Percentiles rank a stretch among this genome's conserved stretches.
These are phyloP conservation scores for Aspergillus kassunensis DNA, from an alignment of 495 filamentous ascomycete genomes.

Conservation along the genomic window DNA sequence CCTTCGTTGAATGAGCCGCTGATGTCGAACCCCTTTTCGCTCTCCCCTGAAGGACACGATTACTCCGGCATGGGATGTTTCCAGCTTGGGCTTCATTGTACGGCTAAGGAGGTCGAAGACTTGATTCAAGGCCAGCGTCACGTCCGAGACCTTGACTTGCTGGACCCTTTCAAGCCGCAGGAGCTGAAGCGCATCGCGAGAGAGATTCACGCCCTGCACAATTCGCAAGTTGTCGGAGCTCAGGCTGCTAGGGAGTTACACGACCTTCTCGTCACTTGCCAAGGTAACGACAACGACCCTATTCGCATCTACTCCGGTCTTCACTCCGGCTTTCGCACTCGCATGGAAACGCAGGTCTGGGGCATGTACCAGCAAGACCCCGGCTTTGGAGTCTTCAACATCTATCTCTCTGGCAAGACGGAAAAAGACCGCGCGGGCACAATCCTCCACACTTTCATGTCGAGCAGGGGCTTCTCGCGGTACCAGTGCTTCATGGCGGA, in stretches of 20 bases:
- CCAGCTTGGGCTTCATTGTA: slow-evolving; percentile 19
- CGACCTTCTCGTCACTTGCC: slow-evolving; percentile 8
- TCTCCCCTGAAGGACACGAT: slow-evolving; percentile 12
- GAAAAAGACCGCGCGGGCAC: slow-evolving; percentile 10
- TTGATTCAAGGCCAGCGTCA: slow-evolving; percentile 14
- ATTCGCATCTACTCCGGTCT: slow-evolving; percentile 14
- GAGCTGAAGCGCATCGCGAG: slow-evolving; percentile 10
- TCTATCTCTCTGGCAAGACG: slow-evolving; percentile 13
- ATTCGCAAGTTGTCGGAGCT: neutral
- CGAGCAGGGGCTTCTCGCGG: slow-evolving; percentile 32
- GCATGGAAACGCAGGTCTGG: slow-evolving; percentile 15
- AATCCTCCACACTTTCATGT: slow-evolving; percentile 39
- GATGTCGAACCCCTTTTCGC: slow-evolving; percentile 9
- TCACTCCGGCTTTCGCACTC: slow-evolving; percentile 17
- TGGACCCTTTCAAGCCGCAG: slow-evolving; percentile 8
- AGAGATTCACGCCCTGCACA: slow-evolving; percentile 1
- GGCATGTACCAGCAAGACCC: slow-evolving; percentile 13
- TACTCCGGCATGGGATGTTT: slow-evolving; percentile 17
- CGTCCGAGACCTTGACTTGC: slow-evolving; percentile 12
- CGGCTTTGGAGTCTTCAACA: slow-evolving; percentile 1
- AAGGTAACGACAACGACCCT: slow-evolving; percentile 10
- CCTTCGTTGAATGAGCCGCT: slow-evolving; percentile 3
- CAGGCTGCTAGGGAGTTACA: slow-evolving; percentile 1
- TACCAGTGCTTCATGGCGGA: slow-evolving; percentile 43
- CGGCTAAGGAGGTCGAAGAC: slow-evolving; percentile 11